phyloP scores from a whole-genome alignment of 768 basidiomycete species.

The Hericium alpestre region DNA sequence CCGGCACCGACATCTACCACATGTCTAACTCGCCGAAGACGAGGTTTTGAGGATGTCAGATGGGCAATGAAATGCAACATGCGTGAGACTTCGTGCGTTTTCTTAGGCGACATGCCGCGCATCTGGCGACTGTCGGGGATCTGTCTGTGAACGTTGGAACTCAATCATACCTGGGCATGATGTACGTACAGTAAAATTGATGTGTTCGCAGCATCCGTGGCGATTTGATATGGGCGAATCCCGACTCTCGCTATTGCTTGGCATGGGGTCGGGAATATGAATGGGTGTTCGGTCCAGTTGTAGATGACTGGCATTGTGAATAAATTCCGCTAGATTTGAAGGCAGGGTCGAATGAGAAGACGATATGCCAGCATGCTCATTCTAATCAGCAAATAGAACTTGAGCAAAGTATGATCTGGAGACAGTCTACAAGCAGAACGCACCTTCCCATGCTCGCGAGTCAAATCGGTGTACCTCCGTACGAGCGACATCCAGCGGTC shows the following conservation, averaged over 20 bases:
- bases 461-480: background rate
- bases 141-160: background rate
- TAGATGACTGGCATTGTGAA: background rate
- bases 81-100: constrained; percentile 56
- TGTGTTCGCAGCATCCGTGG: too few relatives aligned
- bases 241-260: background rate
- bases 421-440: background rate
- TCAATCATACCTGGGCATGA: background rate
- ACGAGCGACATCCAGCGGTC: background rate
- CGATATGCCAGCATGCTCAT: background rate
- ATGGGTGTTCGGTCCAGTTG: background rate
- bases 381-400: background rate
- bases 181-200: background rate
- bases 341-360: background rate
- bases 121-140: background rate
- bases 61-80: constrained; percentile 46
- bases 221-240: too few relatives aligned
- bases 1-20: constrained; percentile 70
- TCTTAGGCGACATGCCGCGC: constrained; percentile 66
- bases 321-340: background rate
- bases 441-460: background rate
- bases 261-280: background rate
- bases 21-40: constrained; percentile 21
- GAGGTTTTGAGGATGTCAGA: constrained; percentile 23
- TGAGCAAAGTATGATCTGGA: background rate